These are phyloP conservation scores for Eucalyptus guilfoylei DNA, from an alignment of 345 rosid genomes.

Conservation along the genomic window DNA sequence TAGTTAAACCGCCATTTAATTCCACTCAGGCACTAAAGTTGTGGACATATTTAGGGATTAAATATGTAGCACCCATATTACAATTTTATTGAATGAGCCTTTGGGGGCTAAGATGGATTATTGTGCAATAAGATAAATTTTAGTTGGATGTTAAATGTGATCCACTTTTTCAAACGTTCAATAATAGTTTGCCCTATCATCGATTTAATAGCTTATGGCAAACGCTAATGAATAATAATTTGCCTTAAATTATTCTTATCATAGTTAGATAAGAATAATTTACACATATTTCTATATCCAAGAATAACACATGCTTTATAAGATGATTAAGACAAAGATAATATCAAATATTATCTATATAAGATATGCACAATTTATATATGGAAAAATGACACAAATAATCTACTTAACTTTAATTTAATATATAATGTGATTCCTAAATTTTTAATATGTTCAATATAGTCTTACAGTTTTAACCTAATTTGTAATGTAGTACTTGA, in stretches of 20 bases:
- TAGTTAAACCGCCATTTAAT: too few species aligned
- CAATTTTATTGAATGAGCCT: neutral
- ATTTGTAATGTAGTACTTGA: accelerated
- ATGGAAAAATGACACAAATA: too few species aligned
- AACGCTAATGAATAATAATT: neutral
- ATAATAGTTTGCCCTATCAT: neutral
- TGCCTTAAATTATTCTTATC: neutral
- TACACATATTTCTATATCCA: neutral
- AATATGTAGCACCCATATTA: neutral
- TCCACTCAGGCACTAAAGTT: too few species aligned
- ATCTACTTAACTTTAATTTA: accelerated
- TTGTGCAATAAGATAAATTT: neutral
- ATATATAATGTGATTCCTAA: accelerated
- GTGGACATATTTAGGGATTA: neutral
- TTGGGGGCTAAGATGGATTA: neutral
- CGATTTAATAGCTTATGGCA: neutral
- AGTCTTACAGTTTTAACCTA: accelerated
- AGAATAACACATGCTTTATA: neutral
- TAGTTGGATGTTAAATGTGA: neutral
- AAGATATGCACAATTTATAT: neutral
- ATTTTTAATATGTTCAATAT: too few species aligned
- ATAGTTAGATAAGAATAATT: neutral
- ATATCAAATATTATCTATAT: neutral
- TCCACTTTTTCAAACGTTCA: neutral
- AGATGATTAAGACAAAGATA: neutral